Conservation (phyloP, 768 basidiomycete species). For the Boletus sp. region DNA sequence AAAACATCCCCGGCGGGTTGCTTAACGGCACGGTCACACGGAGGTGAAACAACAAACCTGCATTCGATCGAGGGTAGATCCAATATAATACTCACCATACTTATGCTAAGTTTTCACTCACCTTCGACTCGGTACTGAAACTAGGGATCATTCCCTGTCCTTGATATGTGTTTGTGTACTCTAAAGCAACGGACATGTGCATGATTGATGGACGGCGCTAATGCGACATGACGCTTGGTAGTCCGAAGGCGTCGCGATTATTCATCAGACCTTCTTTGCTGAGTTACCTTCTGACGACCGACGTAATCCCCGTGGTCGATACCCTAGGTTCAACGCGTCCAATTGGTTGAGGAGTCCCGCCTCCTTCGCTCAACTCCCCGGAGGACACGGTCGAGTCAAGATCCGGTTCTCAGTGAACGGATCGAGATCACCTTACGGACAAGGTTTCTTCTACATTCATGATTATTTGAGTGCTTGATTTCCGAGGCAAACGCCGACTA, state of each 20-base stretch:
- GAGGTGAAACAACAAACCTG: conserved; percentile 8
- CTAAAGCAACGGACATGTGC: not conserved
- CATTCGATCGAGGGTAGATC: conserved; percentile 5
- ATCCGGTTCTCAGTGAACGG: not conserved
- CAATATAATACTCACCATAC: not conserved
- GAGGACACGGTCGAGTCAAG: not conserved
- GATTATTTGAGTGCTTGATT: not conserved
- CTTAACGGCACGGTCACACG: conserved; percentile 18
- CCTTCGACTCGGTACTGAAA: not conserved
- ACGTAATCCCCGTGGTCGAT: conserved; percentile 17
- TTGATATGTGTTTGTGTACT: not conserved
- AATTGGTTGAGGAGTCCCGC: not conserved
- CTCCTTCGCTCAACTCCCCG: not conserved
- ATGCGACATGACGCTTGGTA: not conserved
- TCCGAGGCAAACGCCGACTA: not conserved
- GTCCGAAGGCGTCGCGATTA: conserved; percentile 23
- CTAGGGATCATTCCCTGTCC: not conserved
- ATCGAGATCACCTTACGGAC: not conserved
- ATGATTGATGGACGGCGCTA: not conserved
- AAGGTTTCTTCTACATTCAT: not conserved
- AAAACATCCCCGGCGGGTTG: conserved; percentile 10
- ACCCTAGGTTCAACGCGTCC: not conserved
- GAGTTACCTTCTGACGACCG: conserved; percentile 7
- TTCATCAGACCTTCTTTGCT: conserved; percentile 15
- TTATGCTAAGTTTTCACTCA: conserved; percentile 1